phyloP scores from a whole-genome alignment of 1,284 basidiomycete genomes.

The Ganoderma leucocontextum region DNA sequence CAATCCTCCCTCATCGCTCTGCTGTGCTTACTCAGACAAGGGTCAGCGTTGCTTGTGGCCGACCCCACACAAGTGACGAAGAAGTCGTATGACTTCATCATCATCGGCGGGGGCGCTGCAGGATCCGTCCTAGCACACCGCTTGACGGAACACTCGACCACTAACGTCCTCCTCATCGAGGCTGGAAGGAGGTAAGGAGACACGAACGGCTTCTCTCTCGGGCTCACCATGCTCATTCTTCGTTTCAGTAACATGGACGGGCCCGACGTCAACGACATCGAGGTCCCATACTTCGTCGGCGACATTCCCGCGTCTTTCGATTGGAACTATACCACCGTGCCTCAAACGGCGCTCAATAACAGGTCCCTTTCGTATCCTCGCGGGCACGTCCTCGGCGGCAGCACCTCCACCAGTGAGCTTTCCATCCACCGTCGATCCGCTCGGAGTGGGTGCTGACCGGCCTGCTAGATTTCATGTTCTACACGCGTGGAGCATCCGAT shows the following conservation, averaged over 20 bases:
- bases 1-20: neutral
- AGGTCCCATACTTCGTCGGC: conserved; percentile 1
- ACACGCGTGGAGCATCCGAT: conserved; percentile 14
- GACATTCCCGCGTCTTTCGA: conserved; percentile 8
- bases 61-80: neutral
- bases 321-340: conserved; percentile 30
- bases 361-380: conserved; percentile 19
- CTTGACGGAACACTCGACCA: neutral
- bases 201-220: neutral
- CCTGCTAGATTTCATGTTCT: conserved; percentile 11
- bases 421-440: neutral
- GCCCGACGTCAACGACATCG: neutral
- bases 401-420: conserved; percentile 25
- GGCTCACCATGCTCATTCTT: neutral
- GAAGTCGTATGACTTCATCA: conserved; percentile 4
- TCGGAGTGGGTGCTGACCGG: neutral
- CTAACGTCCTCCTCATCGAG: neutral
- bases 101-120: neutral
- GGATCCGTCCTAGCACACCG: conserved; percentile 4
- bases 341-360: conserved; percentile 19
- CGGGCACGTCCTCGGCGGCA: conserved; percentile 28
- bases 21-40: neutral
- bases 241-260: neutral
- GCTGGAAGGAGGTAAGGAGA: neutral
- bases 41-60: neutral